These are phyloP conservation scores for Fraxinus platypoda DNA, from an alignment of 305 asterid genomes.

Conservation along the genomic window DNA sequence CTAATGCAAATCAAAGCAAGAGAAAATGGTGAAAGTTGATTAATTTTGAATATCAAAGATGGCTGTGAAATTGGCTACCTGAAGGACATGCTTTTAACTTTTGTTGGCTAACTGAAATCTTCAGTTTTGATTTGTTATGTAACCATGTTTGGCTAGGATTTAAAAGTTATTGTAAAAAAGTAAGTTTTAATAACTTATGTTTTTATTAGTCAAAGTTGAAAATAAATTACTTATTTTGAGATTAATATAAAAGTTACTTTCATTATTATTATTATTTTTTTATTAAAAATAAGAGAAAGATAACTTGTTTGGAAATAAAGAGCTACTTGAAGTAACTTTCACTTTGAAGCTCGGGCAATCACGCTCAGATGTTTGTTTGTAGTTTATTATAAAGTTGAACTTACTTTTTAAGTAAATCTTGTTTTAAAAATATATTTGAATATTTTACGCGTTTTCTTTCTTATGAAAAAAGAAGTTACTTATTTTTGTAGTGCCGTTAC, in stretches of 20 bases:
- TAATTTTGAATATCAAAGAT: not conserved
- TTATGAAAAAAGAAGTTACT: not conserved
- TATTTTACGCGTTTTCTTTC: not conserved
- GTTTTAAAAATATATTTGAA: not conserved
- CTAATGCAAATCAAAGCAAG: not conserved
- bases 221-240: not conserved
- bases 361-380: not conserved
- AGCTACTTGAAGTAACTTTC: not conserved
- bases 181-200: not conserved
- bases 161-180: not conserved
- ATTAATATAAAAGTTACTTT: not conserved
- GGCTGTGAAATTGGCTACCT: conserved; percentile 3
- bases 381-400: not conserved
- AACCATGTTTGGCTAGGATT: not conserved
- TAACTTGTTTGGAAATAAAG: not conserved
- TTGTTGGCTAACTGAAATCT: not conserved
- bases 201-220: not conserved
- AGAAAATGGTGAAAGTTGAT: not conserved
- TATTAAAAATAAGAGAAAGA: not conserved
- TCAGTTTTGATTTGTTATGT: not conserved
- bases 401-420: not conserved
- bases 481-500: not conserved
- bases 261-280: not conserved
- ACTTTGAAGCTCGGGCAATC: not conserved
- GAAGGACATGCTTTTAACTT: not conserved